Base-by-base conservation (phyloP, 768 basidiomycete species). In the Chalciporus chontae region DNA sequence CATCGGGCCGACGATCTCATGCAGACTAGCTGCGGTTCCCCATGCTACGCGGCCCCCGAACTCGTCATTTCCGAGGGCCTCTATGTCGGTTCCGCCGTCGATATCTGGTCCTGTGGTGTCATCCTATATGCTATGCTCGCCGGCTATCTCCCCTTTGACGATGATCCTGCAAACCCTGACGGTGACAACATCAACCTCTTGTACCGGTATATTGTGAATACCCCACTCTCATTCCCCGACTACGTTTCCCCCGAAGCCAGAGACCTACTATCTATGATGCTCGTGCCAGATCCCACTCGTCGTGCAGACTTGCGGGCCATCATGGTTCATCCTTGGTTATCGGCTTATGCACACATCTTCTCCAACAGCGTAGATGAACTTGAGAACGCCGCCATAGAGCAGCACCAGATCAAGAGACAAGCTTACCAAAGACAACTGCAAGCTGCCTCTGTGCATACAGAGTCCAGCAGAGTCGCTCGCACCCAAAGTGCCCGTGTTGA, bases 121-220 rank as follows among this genome's bases (percentile, higher is more conserved):
- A 96, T 96, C 60, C 77, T 96, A 5, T 96, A 96, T 64, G 94
- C 93, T 51, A 96, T 96, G 93, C 81, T 96, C 15, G 93, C 93
- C 1, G 93, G 93, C 9, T 95, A 95, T 64, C 85, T 96, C n/a
- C 96, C 96, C 19, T 99, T 97, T 69, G 96, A 98, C 70, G 96
- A 98, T 69, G 96, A 99, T 69, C 96, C 96, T 1, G 87, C 85
- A 24, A 99, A 98, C 67, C 96, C 96, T 4, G 96, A 98, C 48
- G 96, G 96, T 51, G 95, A 99, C 73, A 98, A 99, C 73, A 99
- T 98, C 75, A 98, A 98, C 64, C 80, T 98, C 5, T 73, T 99
- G 41, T 98, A 99, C 82, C 92, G 90, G 67, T 98, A 99, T 72
- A 99, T 99, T 70, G 87, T 98, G 71, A 94, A 86, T 74, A 99